Base-by-base conservation (phyloP, 805 yeast genomes). In the Kodamaea neixiangensis region DNA sequence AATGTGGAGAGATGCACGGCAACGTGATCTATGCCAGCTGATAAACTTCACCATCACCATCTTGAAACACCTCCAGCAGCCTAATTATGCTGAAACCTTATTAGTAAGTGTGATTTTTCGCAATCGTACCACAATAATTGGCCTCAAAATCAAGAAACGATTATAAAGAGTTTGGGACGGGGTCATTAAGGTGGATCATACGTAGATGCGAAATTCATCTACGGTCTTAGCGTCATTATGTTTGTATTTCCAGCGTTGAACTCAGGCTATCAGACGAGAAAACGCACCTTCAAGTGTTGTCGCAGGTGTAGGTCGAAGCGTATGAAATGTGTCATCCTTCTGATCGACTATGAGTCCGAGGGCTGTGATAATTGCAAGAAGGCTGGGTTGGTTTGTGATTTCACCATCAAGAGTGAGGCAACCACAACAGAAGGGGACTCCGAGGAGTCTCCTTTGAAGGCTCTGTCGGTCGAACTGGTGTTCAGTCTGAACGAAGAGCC, bases 201-300 rank as follows among this genome's bases (percentile, higher is more conserved):
- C 29, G 29, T 25, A 25, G 31, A 25, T 25, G 31, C 31, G 31
- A 25, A 13, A 7, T 25, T 9, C 10, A 25, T 22, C 29, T n/a
- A n/a, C n/a, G n/a, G 11, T 13, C 7, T 34, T 10, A 17, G 19
- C 19, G 11, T 19, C 9, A 37, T 15, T 40, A 61, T 58, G 63
- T 58, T 54, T 49, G 66, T 63, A 25, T 63, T 63, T 44, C 67
- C 67, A 2, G 67, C 67, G 3, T 61, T 63, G 53, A 55, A 63
- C 51, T 34, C 55, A 5, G 60, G 52, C 54, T 63, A 59, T 48
- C 62, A 62, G 22, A 54, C 58, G 3, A 54, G 67, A 17, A 62
- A 62, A 48, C 53, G 67, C 10, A 59, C 65, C 7, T 61, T 61
- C 53, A 57, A 58, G 44, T 63, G 66, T 46, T 63, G 67, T 53